These are phyloP conservation scores for Alopecurus myosuroides DNA, from an alignment of 176 grass and related monocot species.

Conservation along the genomic window DNA sequence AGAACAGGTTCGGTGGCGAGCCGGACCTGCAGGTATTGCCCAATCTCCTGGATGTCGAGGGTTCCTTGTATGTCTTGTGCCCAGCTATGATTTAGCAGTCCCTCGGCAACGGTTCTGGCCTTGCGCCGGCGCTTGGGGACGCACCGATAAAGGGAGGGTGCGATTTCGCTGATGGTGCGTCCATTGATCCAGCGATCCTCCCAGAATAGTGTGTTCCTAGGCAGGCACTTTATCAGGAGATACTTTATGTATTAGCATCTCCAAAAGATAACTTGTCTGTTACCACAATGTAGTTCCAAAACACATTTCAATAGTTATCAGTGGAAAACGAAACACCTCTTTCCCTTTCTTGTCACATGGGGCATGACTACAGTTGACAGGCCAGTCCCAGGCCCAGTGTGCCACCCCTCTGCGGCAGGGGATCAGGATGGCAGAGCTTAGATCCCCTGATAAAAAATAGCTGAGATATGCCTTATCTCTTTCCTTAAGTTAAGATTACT, in stretches of 20 bases:
- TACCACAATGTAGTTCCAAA: background rate
- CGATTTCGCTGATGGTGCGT: too few species aligned
- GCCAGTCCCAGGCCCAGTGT: background rate
- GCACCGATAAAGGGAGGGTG: too few species aligned
- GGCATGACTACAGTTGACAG: background rate
- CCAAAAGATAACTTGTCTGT: background rate
- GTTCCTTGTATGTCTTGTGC: too few species aligned
- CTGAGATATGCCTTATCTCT: background rate
- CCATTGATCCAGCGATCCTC: too few species aligned
- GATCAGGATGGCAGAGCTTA: background rate
- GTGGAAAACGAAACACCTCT: background rate
- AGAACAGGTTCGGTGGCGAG: too few species aligned
- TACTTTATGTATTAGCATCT: background rate
- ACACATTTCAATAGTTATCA: background rate
- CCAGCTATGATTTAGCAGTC: too few species aligned
- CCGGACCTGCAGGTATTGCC: too few species aligned
- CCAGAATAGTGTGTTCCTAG: too few species aligned
- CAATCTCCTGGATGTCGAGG: too few species aligned
- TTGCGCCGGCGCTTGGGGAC: too few species aligned
- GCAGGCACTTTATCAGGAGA: background rate
- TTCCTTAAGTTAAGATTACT: background rate
- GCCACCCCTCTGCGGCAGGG: background rate
- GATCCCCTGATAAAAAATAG: background rate
- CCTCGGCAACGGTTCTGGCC: too few species aligned
- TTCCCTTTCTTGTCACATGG: background rate